Percentiles rank a stretch among this genome's conserved stretches.
phyloP scores from a whole-genome alignment of 2,329 filamentous ascomycete species.

The Xylaria arbuscula region DNA sequence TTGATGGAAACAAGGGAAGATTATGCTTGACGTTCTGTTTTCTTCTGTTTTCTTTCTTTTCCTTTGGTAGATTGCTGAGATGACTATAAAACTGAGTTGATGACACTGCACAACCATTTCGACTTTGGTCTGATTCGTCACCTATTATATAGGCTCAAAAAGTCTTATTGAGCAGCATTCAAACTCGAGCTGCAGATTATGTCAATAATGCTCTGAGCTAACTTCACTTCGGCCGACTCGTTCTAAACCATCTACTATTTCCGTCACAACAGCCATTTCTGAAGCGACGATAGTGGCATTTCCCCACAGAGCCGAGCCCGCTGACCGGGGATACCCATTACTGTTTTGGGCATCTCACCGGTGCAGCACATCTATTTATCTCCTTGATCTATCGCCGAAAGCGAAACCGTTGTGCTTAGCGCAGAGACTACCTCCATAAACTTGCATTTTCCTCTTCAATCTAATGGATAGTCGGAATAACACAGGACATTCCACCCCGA shows the following conservation, averaged over 20 bases:
- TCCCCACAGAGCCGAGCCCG: background rate
- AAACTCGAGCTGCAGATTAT: too few species aligned
- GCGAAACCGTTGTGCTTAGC: conserved; percentile 16
- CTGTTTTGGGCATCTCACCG: conserved; percentile 28
- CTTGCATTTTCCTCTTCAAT: background rate
- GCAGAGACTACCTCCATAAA: background rate
- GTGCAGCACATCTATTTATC: conserved; percentile 11
- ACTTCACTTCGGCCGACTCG: background rate
- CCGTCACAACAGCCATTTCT: background rate
- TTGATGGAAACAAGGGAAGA: background rate
- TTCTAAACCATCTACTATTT: background rate
- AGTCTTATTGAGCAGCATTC: too few species aligned
- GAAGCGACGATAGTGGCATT: background rate
- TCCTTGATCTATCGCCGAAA: conserved; percentile 1
- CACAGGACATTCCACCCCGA: background rate
- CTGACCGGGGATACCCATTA: conserved; percentile 30
- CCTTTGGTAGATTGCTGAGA: too few species aligned
- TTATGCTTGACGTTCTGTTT: background rate
- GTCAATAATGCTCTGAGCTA: too few species aligned
- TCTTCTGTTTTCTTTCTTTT: background rate
- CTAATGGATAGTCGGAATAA: background rate
- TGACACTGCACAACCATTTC: conserved; percentile 7
- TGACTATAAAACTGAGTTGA: conserved; percentile 4
- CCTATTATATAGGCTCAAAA: conserved; percentile 7
- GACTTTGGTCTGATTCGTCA: background rate